These are phyloP conservation scores for Talaromyces sp. DNA, from an alignment of 2,329 filamentous ascomycete species.

Conservation along the genomic window DNA sequence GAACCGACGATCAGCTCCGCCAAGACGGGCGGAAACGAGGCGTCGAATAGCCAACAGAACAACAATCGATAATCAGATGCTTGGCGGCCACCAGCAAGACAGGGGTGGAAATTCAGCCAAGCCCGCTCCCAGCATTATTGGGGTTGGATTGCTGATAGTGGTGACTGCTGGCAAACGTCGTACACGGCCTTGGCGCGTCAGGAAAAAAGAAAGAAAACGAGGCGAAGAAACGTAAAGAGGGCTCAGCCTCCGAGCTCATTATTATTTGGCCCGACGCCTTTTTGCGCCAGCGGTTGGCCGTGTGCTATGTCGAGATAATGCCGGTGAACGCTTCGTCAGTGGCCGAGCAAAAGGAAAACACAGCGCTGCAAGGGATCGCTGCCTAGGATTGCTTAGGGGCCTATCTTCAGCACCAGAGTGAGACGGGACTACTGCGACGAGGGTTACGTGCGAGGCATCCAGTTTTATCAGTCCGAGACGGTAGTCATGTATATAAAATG, in stretches of 20 bases:
- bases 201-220: constrained; percentile 34
- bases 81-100: background rate
- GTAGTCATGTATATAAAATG: background rate
- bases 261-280: background rate
- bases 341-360: background rate
- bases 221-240: background rate
- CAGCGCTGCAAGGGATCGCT: background rate
- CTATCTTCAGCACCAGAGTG: background rate
- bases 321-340: background rate
- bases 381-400: background rate
- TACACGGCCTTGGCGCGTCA: constrained; percentile 37
- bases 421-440: background rate
- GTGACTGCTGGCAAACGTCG: constrained; percentile 34
- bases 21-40: constrained; percentile 4
- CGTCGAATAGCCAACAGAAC: background rate
- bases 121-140: background rate
- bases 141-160: background rate
- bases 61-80: background rate
- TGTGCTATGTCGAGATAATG: background rate
- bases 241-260: background rate
- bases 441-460: background rate
- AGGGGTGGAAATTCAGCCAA: background rate
- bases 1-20: constrained; percentile 1
- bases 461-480: background rate
- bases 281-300: background rate